Evolutionary conservation across 2,329 filamentous ascomycete genomes (phyloP), one percentile per base, ranked within the genome.

Genomic region (Ophiostoma piceae): DNA sequence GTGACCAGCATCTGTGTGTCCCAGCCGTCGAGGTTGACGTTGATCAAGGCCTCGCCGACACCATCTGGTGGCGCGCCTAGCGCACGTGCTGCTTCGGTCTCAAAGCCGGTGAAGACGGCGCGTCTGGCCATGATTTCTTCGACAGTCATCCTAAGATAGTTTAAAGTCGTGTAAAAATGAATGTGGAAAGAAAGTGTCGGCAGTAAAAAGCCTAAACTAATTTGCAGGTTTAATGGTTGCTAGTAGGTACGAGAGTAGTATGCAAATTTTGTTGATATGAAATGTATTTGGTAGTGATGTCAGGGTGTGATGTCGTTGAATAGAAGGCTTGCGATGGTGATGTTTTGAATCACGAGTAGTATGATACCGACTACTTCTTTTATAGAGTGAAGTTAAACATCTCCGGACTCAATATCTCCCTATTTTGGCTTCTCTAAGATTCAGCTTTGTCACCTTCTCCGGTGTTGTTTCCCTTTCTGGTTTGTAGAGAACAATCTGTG

Each of bases 31-130:
- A 60, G 35, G 14, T 22, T 19, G 26, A 68, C 54, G 22, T 60
- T 51, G 35, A 68, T 22, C 47, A n/a, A 68, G 47, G 67, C 29
- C 26, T 68, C 67, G 26, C 43, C 16, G 29, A 68, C 39, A n/a
- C 67, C 67, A 14, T 54, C 66, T 26, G 66, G 66, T 3, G 43
- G 14, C 7, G 43, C 14, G 16, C 16, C 43, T 6, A 51, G 43
- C 6, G 43, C 43, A 51, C 8, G 43, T 6, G 43, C 43, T 51
- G 43, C 43, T n/a, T 51, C 43, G 5, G 16, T 51, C 19, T n/a
- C 43, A n/a, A 51, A 19, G 43, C 39, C 39, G 39, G 39, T 41
- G 39, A 41, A 41, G 2, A 8, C 9, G 11, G 39, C 39, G 9
- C 39, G 39, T 41, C 39, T 41, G 12, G 39, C 39, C 39, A 41